phyloP scores from a whole-genome alignment of 495 filamentous ascomycete genomes.

The Daldinia childiae region DNA sequence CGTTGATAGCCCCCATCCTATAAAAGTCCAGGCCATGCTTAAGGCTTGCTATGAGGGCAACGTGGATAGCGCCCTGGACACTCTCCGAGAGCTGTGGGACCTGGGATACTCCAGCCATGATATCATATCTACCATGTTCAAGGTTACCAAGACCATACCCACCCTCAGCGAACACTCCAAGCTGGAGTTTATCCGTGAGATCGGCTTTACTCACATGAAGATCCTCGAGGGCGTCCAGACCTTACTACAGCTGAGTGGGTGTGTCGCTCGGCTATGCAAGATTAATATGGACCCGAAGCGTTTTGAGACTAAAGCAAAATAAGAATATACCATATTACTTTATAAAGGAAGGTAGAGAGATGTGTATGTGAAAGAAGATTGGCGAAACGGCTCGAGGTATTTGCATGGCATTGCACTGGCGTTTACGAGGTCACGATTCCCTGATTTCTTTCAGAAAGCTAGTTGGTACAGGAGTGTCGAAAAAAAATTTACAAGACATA shows the following conservation, averaged over 20 bases:
- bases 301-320: conserved; percentile 68
- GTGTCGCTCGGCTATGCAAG: conserved; percentile 86
- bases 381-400: conserved; percentile 35
- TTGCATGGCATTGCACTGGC: conserved; percentile 42
- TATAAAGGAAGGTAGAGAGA: conserved; percentile 6
- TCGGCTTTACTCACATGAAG: conserved; percentile 99
- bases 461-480: conserved; percentile 10
- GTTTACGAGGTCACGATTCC: conserved; percentile 31
- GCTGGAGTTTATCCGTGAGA: conserved; percentile 96
- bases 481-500: conserved; percentile 1
- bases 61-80: conserved; percentile 85
- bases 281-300: conserved; percentile 93
- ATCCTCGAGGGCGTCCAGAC: conserved; percentile 97
- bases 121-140: conserved; percentile 99
- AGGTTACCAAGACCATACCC: conserved; percentile 93
- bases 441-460: conserved; percentile 12
- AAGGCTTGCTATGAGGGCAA: conserved; percentile 95
- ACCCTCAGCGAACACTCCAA: conserved; percentile 91
- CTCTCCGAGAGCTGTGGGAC: conserved; percentile 89
- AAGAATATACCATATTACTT: not conserved
- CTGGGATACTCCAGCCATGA: conserved; percentile 96
- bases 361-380: conserved; percentile 5
- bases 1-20: conserved; percentile 94
- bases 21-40: conserved; percentile 98
- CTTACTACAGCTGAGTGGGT: conserved; percentile 89